These are phyloP conservation scores for Xylariales sp. DNA, from an alignment of 2,329 filamentous ascomycete genomes.

Conservation along the genomic window DNA sequence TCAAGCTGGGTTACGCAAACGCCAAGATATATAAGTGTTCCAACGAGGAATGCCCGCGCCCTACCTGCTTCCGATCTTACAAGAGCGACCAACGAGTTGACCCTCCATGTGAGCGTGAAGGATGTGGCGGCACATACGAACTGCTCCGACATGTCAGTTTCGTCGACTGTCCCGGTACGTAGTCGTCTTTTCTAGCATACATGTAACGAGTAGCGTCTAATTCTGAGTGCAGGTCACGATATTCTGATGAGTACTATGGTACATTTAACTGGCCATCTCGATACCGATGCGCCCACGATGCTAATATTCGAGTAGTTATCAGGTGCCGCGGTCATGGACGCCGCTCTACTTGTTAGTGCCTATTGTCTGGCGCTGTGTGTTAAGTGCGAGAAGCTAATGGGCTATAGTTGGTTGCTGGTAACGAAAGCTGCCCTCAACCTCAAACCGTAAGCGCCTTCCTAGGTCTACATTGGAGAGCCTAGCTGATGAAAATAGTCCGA, in stretches of 20 bases:
- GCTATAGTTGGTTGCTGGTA: slow-evolving; percentile 75
- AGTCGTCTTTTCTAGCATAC: not conserved
- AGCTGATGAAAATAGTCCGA: slow-evolving; percentile 68
- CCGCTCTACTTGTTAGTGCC: slow-evolving; percentile 84
- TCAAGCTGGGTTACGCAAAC: slow-evolving; percentile 54
- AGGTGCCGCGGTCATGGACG: slow-evolving; percentile 99
- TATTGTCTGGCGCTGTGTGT: not conserved
- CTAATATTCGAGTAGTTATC: slow-evolving; percentile 70
- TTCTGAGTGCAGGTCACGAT: slow-evolving; percentile 75
- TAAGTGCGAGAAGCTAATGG: slow-evolving; percentile 15
- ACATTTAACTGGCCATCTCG: not conserved
- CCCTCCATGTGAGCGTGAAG: slow-evolving; percentile 93
- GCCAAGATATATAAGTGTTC: slow-evolving; percentile 73
- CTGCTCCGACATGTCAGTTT: slow-evolving; percentile 93
- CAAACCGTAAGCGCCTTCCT: slow-evolving; percentile 70
- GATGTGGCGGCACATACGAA: slow-evolving; percentile 87
- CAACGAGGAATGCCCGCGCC: slow-evolving; percentile 88
- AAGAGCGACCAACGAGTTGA: slow-evolving; percentile 99
- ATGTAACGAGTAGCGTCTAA: slow-evolving; percentile 17
- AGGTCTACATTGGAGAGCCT: not conserved
- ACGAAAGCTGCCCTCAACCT: slow-evolving; percentile 97
- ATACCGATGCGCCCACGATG: not conserved
- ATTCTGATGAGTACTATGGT: slow-evolving; percentile 99
- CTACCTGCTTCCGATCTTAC: slow-evolving; percentile 95
- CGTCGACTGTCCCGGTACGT: slow-evolving; percentile 85